Evolutionary conservation across 1,139 yeast genomes (phyloP), one percentile per base, ranked within the genome.

Genomic region (Diutina pseudorugosa): DNA sequence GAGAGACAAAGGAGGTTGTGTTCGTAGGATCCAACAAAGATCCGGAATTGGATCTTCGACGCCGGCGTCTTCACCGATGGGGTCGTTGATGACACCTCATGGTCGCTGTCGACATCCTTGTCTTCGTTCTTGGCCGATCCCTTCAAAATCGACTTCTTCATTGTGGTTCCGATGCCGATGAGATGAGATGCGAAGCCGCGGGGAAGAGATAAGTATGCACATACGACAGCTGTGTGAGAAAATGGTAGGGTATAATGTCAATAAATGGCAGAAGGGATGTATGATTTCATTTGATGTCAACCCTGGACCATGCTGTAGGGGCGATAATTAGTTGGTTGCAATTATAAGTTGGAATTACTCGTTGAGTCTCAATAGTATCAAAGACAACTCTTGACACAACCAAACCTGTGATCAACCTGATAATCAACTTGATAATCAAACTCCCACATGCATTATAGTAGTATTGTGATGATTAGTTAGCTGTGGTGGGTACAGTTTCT

Each of bases 1-100:
- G 97, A 89, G 19, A 91, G 75, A 71, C 98, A 90, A 51, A 91
- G 70, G 51, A 94, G 69, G 57, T 90, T 89, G 69, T 94, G 98
- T 69, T 94, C 98, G 62, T 94, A 93, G 0, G 98, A 90, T 21
- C 98, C 98, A 9, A 89, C 95, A 62, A 93, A 77, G 44, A 93
- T 81, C 62, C 98, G 75, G 59, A 93, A 85, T 61, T 72, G 77
- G 2, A 45, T 27, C 23, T 23, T 18, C 18, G 19, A 14, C 8
- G 33, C 23, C 33, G 47, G 30, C 6, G 47, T 23, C n/a, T 20
- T 43, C 4, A 23, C 23, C 33, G n/a, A 20, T 19, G 30, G 8
- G n/a, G 36, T 12, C 1, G 14, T 12, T 11, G 36, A 11, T 30
- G 36, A 30, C 36, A 30, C 36, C n/a, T 11, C n/a, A 30, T 30